A percentile compares a stretch with the other conserved stretches of the same genome.
Conservation (phyloP, 1,139 yeast species). For the Sporopachydermia cereana region DNA sequence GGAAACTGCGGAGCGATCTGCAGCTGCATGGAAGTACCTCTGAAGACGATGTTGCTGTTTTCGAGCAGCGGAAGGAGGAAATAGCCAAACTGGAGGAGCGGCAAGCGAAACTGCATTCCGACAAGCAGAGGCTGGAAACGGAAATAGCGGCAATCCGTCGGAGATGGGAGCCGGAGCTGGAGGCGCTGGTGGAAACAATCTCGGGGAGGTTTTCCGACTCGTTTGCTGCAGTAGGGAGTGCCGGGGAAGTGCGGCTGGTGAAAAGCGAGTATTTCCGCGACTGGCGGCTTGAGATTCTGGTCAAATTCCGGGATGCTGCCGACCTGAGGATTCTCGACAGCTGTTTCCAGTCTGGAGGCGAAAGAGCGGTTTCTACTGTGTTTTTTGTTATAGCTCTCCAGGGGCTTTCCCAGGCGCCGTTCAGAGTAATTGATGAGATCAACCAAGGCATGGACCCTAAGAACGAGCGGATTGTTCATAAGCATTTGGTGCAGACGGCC, state of each 20-base stretch:
- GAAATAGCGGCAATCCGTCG: constrained; percentile 21
- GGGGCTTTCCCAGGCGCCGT: constrained; percentile 83
- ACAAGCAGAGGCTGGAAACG: constrained; percentile 13
- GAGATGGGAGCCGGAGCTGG: constrained; percentile 51
- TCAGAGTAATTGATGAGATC: constrained; percentile 93
- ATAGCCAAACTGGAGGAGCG: constrained; percentile 13
- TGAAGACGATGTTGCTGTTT: constrained; percentile 7
- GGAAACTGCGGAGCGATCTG: constrained; percentile 6
- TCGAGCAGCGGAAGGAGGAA: constrained; percentile 14
- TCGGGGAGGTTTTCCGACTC: constrained; percentile 53
- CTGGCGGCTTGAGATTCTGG: constrained; percentile 80
- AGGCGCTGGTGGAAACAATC: constrained; percentile 37
- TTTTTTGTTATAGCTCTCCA: constrained; percentile 85
- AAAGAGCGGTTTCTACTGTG: constrained; percentile 89
- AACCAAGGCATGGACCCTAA: constrained; percentile 98
- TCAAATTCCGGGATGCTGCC: constrained; percentile 72
- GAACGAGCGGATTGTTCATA: constrained; percentile 82
- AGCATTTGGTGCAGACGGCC: constrained; percentile 76
- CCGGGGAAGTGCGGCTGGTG: constrained; percentile 61
- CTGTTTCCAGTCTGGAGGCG: constrained; percentile 95
- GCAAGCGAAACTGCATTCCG: constrained; percentile 12
- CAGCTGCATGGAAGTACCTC: constrained; percentile 7
- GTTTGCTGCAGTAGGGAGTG: constrained; percentile 70
- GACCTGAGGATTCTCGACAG: constrained; percentile 62
- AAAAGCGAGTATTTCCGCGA: constrained; percentile 46